A percentile compares a stretch with the other conserved stretches of the same genome.
phyloP scores from a whole-genome alignment of 495 filamentous ascomycete species.

The Aspergillus indologenus region DNA sequence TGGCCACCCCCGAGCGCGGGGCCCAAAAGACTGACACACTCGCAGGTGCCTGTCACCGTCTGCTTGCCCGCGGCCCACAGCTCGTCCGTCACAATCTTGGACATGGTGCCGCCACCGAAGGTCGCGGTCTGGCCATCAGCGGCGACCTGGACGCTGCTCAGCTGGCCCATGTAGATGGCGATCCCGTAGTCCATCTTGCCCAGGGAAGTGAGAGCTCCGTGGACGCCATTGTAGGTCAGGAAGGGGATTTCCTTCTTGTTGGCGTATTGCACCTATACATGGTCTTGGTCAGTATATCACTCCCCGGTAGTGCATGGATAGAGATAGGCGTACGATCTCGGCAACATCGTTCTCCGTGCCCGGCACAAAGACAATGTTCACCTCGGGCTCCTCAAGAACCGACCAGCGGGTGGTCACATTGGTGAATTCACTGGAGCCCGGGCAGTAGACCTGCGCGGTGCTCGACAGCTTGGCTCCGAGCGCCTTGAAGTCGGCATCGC shows the following conservation, averaged over 20 bases:
- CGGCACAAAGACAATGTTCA: conserved; percentile 47
- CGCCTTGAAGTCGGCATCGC: conserved; percentile 6
- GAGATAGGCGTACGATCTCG: conserved; percentile 41
- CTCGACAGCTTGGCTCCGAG: conserved; percentile 36
- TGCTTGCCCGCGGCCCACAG: conserved; percentile 18
- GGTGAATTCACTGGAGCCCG: conserved; percentile 38
- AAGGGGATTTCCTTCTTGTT: conserved; percentile 16
- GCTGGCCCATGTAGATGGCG: conserved; percentile 20
- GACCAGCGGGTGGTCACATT: conserved; percentile 45
- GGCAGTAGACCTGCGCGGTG: conserved; percentile 42
- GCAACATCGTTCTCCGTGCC: conserved; percentile 51
- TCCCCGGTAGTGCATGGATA: no score
- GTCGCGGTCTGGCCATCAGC: conserved; percentile 17
- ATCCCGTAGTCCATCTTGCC: conserved; percentile 16
- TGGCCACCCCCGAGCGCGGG: conserved; percentile 21
- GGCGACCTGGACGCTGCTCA: conserved; percentile 10
- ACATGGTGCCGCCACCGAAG: conserved; percentile 17
- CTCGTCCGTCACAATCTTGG: conserved; percentile 5
- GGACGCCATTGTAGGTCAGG: conserved; percentile 19
- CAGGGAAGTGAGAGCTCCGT: conserved; percentile 13
- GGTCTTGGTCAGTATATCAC: neutral
- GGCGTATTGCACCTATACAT: conserved; percentile 16
- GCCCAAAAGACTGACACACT: conserved; percentile 19
- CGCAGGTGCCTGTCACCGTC: conserved; percentile 20
- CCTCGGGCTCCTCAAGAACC: conserved; percentile 33